These are phyloP conservation scores for Cocos nucifera DNA, from an alignment of 176 grass and related monocot species.

Conservation along the genomic window DNA sequence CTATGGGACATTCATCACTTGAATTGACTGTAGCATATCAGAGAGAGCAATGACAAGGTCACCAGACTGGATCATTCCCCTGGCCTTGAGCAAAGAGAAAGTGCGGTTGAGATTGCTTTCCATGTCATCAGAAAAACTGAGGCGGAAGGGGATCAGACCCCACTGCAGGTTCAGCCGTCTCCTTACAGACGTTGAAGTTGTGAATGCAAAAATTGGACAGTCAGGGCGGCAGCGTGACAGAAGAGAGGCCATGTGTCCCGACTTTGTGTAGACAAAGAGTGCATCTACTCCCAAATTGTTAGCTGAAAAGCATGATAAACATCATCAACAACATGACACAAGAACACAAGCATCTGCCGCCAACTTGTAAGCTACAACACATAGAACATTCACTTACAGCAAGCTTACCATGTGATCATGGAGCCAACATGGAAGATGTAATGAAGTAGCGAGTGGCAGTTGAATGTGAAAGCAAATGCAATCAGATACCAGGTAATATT, in stretches of 20 bases:
- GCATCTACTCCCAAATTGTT: constrained; percentile 91
- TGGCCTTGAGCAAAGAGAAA: constrained; percentile 84
- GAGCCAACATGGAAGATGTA: too few species aligned
- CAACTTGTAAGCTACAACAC: too few species aligned
- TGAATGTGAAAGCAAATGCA: too few species aligned
- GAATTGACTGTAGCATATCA: constrained; percentile 96
- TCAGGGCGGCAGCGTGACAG: constrained; percentile 80
- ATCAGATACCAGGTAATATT: too few species aligned
- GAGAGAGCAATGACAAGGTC: constrained; percentile 90
- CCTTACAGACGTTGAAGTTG: constrained; percentile 50
- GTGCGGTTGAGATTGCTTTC: constrained; percentile 95
- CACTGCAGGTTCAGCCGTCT: constrained; percentile 83
- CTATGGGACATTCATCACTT: constrained; percentile 96
- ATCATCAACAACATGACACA: background rate
- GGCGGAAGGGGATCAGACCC: constrained; percentile 87
- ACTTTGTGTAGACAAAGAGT: constrained; percentile 72
- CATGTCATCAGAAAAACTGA: constrained; percentile 72
- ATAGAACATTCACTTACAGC: too few species aligned
- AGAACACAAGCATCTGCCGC: too few species aligned
- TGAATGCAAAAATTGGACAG: constrained; percentile 94
- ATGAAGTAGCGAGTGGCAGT: too few species aligned
- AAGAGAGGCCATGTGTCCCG: constrained; percentile 82
- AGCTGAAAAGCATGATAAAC: constrained; percentile 35
- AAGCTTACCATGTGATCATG: too few species aligned
- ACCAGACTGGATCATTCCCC: constrained; percentile 83